phyloP scores from a whole-genome alignment of 2,329 filamentous ascomycete species.

The Trichophyton benhamiae region DNA sequence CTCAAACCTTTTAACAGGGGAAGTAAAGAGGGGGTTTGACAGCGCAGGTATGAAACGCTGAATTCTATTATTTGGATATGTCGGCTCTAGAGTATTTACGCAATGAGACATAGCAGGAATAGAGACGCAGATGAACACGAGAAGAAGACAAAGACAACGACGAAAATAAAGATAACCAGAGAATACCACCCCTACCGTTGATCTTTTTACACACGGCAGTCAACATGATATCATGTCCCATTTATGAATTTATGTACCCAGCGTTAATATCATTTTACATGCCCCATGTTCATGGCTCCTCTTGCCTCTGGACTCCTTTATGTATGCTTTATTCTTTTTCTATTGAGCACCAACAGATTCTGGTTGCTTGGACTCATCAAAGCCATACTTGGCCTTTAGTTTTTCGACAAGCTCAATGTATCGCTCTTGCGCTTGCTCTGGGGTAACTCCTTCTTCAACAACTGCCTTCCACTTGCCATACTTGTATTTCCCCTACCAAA shows the following conservation, averaged over 20 bases:
- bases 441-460: constrained; percentile 49
- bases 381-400: constrained; percentile 56
- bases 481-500: constrained; percentile 63
- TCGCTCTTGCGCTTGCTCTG: constrained; percentile 57
- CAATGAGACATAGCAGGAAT: not conserved
- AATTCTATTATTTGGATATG: not conserved
- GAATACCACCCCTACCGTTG: not conserved
- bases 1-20: not conserved
- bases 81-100: not conserved
- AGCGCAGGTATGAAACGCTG: not conserved
- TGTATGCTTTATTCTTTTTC: not conserved
- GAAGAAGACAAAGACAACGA: not conserved
- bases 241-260: constrained; percentile 1
- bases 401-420: constrained; percentile 63
- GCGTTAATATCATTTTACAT: constrained; percentile 1
- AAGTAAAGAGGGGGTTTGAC: not conserved
- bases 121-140: not conserved
- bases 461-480: constrained; percentile 62
- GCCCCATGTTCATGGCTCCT: not conserved
- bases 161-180: not conserved
- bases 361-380: constrained; percentile 14
- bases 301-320: not conserved
- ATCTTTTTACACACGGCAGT: not conserved
- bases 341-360: constrained; percentile 14
- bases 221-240: constrained; percentile 3